Base-by-base conservation (phyloP, 495 filamentous ascomycete genomes). In the Poronia punctata region DNA sequence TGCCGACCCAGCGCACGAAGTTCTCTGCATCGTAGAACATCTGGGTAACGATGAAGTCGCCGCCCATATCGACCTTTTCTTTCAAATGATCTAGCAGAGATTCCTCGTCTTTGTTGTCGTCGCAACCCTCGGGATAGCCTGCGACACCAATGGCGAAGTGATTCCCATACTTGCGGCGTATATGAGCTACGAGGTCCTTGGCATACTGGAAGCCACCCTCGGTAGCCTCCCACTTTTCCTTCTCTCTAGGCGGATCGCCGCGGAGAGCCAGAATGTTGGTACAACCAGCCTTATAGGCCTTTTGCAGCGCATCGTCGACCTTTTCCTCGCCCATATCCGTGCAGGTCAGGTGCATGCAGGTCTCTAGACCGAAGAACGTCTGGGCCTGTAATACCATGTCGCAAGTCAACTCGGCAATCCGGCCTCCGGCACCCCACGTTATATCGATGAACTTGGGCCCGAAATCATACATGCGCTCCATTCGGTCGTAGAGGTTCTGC, bases 11-110 rank as follows among this genome's bases (percentile, higher is more conserved):
- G 28, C 74, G 70, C 21, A 97, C 62, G 64, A 97, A 99, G 53
- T 85, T 88, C 52, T 99, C 90, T 18, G 79, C 88, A 59, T 97
- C 89, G 66, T 99, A 99, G 64, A 95, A 95, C 93, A 99, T 99
- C 68, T 99, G 93, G 0, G 93, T 97, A 37, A 99, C 82, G 34
- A 99, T 79, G 62, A 95, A 96, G 7, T 85, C 80, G 37, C 82
- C 88, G 25, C 93, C 93, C 33, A 86, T 86, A 65, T 99, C 93
- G 33, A 97, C 81, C 65, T 99, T 99, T 66, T 97, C 86, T 68
- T 97, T 97, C 56, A 97, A 64, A 59, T 97, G 93, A 43, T 95
- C 83, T 41, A 97, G 78, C 56, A 97, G 72, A 17, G 75, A 64
- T 21, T 95, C 88, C 12, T 81, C 78, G 53, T 96, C 86, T 32